Conservation (phyloP, 352 stramenopile genomes). For the Pythium graminicola region DNA sequence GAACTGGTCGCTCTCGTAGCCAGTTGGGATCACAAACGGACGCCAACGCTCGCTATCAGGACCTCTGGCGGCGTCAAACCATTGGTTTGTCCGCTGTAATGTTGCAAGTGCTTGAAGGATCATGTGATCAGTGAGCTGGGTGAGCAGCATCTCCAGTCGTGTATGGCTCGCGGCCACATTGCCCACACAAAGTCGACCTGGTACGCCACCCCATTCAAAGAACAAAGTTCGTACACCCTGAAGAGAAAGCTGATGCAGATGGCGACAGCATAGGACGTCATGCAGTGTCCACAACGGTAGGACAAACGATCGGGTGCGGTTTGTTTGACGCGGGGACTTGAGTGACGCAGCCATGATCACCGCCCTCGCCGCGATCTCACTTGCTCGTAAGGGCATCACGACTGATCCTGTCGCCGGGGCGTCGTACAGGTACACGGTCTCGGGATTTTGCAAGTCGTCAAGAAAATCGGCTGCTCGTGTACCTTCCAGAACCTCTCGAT, state of each 20-base stretch:
- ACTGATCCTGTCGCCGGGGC: not conserved
- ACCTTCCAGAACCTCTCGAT: constrained; percentile 1
- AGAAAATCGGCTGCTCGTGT: constrained; percentile 1
- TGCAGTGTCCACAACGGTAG: constrained; percentile 9
- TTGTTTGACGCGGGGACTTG: not conserved
- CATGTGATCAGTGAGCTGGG: not conserved
- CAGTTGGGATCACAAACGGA: not conserved
- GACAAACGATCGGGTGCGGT: not conserved
- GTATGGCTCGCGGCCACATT: not conserved
- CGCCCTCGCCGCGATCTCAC: not conserved
- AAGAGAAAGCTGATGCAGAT: not conserved
- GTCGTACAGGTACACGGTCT: constrained; percentile 10
- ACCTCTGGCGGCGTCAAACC: not conserved
- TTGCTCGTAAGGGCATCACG: not conserved
- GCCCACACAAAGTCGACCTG: not conserved
- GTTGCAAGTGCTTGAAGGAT: not conserved
- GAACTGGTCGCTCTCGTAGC: not conserved
- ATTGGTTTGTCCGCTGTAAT: not conserved
- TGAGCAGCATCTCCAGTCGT: constrained; percentile 5
- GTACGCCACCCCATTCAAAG: constrained; percentile 12
- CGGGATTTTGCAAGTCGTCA: not conserved
- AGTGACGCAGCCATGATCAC: not conserved
- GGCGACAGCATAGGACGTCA: not conserved
- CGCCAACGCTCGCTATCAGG: constrained; percentile 2
- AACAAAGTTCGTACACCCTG: not conserved